Evolutionary conservation across 1,284 basidiomycete genomes (phyloP).

Genomic region (Leccinum ponderosum): DNA sequence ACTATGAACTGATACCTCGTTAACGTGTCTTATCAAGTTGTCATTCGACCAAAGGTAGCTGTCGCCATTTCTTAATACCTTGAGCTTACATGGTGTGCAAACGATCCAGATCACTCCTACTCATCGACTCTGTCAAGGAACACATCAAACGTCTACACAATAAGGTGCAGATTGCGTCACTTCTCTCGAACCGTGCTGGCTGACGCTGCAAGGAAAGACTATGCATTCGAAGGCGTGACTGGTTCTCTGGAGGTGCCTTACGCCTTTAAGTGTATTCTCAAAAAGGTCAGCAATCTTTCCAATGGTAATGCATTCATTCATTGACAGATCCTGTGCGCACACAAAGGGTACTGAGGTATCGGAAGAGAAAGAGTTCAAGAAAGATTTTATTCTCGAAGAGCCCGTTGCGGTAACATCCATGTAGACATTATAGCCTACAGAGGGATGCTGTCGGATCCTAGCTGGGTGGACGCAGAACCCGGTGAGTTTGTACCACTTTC

Average conservation of each 20-base stretch:
- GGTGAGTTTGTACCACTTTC: conserved; percentile 6
- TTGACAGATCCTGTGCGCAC: not conserved
- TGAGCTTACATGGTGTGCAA: too few species aligned
- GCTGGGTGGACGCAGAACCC: conserved; percentile 22
- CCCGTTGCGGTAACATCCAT: not conserved
- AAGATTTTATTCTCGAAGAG: conserved; percentile 1
- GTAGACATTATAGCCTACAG: conserved; percentile 16
- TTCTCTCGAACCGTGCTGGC: too few species aligned
- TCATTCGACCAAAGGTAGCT: too few species aligned
- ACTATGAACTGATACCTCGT: too few species aligned
- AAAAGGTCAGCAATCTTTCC: conserved; percentile 22
- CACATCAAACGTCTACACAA: too few species aligned
- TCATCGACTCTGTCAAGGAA: too few species aligned
- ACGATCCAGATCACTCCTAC: too few species aligned
- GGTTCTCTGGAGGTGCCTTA: conserved; percentile 24
- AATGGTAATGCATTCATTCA: fast-evolving
- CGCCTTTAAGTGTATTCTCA: conserved; percentile 31
- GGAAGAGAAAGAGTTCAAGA: conserved; percentile 34
- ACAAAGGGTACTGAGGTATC: conserved; percentile 33
- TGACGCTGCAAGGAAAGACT: conserved; percentile 27
- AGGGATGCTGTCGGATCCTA: conserved; percentile 8
- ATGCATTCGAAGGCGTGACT: not conserved
- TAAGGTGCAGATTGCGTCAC: too few species aligned
- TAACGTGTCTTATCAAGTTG: too few species aligned
- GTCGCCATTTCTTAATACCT: too few species aligned